Conservation (phyloP, 2,329 filamentous ascomycete species). For the Alternaria postmessia region DNA sequence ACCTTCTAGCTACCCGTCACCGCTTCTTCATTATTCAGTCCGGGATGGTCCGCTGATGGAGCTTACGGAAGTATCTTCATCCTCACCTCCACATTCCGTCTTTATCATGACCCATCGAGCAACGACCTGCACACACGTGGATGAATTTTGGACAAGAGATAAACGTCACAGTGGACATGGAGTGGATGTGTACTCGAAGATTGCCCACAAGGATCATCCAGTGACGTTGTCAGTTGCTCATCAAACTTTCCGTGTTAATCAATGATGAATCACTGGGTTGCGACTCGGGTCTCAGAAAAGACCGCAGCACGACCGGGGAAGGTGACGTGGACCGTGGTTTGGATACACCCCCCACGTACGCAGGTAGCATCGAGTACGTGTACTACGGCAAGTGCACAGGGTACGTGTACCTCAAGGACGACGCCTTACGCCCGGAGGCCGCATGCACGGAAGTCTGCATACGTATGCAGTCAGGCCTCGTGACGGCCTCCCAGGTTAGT, state of each 20-base stretch:
- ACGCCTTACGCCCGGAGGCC: neutral
- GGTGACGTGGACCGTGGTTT: constrained; percentile 17
- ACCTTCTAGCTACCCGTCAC: constrained; percentile 1
- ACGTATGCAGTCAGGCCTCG: neutral
- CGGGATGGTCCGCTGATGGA: neutral
- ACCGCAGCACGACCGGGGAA: constrained; percentile 18
- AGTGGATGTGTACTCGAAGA: neutral
- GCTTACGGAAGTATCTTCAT: neutral
- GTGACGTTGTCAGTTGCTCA: neutral
- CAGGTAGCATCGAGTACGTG: constrained; percentile 5
- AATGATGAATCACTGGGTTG: constrained; percentile 1
- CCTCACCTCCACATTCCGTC: neutral
- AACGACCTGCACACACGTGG: neutral
- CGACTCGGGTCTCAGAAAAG: constrained; percentile 7
- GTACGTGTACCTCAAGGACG: neutral
- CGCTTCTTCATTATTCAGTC: neutral
- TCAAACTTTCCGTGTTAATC: constrained; percentile 2
- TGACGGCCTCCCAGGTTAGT: neutral
- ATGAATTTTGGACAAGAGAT: neutral
- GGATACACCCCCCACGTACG: constrained; percentile 13
- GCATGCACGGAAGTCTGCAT: neutral
- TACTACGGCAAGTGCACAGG: neutral
- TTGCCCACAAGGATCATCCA: neutral
- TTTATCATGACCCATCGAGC: neutral
- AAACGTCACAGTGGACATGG: neutral